Conservation (phyloP, 2,329 filamentous ascomycete species). For the Rhytidhysteron rufulum region DNA sequence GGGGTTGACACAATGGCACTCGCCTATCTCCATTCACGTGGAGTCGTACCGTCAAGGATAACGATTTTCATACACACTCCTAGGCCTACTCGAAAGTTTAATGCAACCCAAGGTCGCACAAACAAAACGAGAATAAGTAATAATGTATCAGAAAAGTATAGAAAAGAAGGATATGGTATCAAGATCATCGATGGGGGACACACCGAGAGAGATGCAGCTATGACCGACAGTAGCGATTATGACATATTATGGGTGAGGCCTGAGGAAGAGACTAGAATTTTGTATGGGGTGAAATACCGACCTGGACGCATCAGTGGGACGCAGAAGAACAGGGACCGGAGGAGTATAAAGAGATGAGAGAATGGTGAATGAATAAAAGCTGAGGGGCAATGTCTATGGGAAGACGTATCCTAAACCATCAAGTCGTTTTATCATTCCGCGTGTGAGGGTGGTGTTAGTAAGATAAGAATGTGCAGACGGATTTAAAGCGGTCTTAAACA, state of each 20-base stretch:
- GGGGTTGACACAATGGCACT: conserved; percentile 8
- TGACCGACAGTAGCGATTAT: conserved; percentile 8
- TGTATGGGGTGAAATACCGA: conserved; percentile 9
- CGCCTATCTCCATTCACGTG: conserved; percentile 5
- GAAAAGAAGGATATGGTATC: conserved; percentile 9
- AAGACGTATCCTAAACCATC: no score
- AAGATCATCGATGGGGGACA: conserved; percentile 8
- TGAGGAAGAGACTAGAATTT: conserved; percentile 6
- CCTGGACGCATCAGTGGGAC: conserved; percentile 8
- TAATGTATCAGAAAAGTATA: conserved; percentile 6
- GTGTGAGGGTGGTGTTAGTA: no score
- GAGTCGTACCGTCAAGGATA: conserved; percentile 4
- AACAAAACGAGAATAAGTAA: conserved; percentile 5
- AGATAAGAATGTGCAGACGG: no score
- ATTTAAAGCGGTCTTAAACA: no score
- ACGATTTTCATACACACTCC: conserved; percentile 8
- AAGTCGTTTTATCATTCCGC: no score
- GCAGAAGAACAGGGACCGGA: conserved; percentile 10
- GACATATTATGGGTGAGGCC: conserved; percentile 10
- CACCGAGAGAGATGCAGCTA: conserved; percentile 8
- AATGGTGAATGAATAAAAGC: no score
- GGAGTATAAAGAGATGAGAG: conserved; percentile 5
- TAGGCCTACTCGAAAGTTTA: conserved; percentile 4
- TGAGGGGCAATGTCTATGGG: no score
- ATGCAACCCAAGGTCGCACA: conserved; percentile 9